These are phyloP conservation scores for Curvularia lunata DNA, from an alignment of 2,329 filamentous ascomycete species.

Conservation along the genomic window DNA sequence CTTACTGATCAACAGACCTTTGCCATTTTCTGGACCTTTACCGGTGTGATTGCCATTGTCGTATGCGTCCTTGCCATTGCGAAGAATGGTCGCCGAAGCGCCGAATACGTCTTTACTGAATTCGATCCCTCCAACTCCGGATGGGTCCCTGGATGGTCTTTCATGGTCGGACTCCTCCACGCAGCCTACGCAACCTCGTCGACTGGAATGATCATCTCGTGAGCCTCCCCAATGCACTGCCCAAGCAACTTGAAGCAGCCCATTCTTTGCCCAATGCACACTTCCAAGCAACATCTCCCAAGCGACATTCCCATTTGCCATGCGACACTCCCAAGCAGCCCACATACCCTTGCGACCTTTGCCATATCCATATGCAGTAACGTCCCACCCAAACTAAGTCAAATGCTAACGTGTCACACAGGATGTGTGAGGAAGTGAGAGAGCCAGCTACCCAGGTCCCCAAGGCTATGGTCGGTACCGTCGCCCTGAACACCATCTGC, in stretches of 20 bases:
- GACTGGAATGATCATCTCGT: conserved; percentile 81
- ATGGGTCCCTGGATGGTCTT: conserved; percentile 75
- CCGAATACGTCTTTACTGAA: conserved; percentile 69
- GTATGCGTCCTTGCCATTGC: conserved; percentile 69
- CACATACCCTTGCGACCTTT: conserved; percentile 28
- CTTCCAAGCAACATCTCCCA: conserved; percentile 26
- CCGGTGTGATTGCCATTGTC: conserved; percentile 70
- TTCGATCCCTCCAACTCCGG: conserved; percentile 70
- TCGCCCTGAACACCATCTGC: conserved; percentile 69
- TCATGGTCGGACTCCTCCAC: conserved; percentile 74
- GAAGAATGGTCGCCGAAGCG: conserved; percentile 69
- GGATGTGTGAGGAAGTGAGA: conserved; percentile 76
- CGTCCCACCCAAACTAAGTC: conserved; percentile 12
- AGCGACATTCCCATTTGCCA: conserved; percentile 21
- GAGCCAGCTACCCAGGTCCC: conserved; percentile 71
- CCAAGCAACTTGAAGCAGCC: conserved; percentile 36
- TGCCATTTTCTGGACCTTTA: conserved; percentile 77
- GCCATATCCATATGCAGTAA: conserved; percentile 27
- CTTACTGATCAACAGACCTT: conserved; percentile 61
- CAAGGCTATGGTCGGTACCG: conserved; percentile 72
- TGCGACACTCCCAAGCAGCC: conserved; percentile 24
- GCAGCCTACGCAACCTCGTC: conserved; percentile 77
- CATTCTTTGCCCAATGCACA: conserved; percentile 23
- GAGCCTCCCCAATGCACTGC: conserved; percentile 50
- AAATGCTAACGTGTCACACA: conserved; percentile 46